These are phyloP conservation scores for Plenodomus lindquistii DNA, from an alignment of 2,329 filamentous ascomycete genomes.

Conservation along the genomic window DNA sequence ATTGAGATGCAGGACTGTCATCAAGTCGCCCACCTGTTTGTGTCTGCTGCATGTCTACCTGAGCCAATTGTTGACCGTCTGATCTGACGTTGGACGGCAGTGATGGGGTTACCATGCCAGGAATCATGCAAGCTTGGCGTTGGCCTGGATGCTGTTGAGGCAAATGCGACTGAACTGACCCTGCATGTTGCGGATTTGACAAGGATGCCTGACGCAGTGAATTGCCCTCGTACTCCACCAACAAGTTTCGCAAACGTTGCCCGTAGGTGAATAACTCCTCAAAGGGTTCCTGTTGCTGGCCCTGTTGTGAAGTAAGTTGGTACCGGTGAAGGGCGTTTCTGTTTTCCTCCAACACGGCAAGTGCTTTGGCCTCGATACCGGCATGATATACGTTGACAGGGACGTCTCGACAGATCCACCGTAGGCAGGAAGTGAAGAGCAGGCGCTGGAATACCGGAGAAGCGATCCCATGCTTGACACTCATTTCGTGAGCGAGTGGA, in stretches of 20 bases:
- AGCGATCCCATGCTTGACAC: constrained; percentile 50
- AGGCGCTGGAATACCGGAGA: constrained; percentile 59
- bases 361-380: constrained; percentile 9
- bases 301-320: not conserved
- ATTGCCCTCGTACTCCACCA: not conserved
- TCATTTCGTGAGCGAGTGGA: constrained; percentile 61
- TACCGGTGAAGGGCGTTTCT: constrained; percentile 9
- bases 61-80: not conserved
- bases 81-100: not conserved
- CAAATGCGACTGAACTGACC: not conserved
- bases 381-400: not conserved
- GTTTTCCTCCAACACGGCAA: constrained; percentile 9
- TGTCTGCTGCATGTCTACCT: not conserved
- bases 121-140: not conserved
- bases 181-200: not conserved
- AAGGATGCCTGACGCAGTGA: not conserved
- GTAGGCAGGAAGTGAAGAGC: constrained; percentile 57
- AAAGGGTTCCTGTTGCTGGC: not conserved
- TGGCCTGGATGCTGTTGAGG: not conserved
- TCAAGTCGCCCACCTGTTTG: not conserved
- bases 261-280: not conserved
- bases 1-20: not conserved
- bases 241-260: not conserved
- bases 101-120: not conserved
- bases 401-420: constrained; percentile 44